These are phyloP conservation scores for Botrytis hyacinthi DNA, from an alignment of 2,329 filamentous ascomycete species.

Conservation along the genomic window DNA sequence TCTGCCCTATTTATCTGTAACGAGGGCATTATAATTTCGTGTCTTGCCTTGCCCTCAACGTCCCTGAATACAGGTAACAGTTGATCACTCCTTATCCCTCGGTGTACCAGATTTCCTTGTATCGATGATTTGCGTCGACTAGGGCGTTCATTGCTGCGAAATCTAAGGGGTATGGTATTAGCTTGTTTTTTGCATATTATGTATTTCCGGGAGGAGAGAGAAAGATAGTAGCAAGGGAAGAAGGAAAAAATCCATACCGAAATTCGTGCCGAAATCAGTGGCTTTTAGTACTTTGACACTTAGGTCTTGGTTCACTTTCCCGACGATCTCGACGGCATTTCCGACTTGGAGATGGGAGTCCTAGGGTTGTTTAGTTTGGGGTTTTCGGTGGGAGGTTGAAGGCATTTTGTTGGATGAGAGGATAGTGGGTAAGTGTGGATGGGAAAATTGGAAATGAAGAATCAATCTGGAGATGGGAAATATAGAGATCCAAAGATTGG, in stretches of 20 bases:
- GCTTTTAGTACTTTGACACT: constrained; percentile 68
- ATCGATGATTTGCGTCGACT: constrained; percentile 80
- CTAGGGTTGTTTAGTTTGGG: constrained; percentile 43
- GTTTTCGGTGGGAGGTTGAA: background rate
- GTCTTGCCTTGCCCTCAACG: too few relatives aligned
- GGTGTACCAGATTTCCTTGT: constrained; percentile 74
- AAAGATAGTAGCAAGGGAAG: background rate
- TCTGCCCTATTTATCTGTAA: background rate
- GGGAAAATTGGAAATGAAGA: background rate
- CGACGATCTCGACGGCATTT: constrained; percentile 73
- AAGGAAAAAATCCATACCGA: constrained; percentile 58
- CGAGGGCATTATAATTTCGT: background rate
- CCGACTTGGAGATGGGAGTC: constrained; percentile 68
- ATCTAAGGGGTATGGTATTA: constrained; percentile 42
- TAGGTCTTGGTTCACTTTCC: constrained; percentile 73
- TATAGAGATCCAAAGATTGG: background rate
- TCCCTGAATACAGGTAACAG: background rate
- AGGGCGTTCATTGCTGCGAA: constrained; percentile 73
- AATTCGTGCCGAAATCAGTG: constrained; percentile 62
- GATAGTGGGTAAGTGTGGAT: background rate
- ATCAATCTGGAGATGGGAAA: background rate
- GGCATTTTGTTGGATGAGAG: background rate
- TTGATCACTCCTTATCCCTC: constrained; percentile 2
- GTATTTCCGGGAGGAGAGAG: background rate
- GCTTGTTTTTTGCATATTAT: background rate